Evolutionary conservation across 805 yeast genomes (phyloP).

Genomic region (Metschnikowia vanudenii): DNA sequence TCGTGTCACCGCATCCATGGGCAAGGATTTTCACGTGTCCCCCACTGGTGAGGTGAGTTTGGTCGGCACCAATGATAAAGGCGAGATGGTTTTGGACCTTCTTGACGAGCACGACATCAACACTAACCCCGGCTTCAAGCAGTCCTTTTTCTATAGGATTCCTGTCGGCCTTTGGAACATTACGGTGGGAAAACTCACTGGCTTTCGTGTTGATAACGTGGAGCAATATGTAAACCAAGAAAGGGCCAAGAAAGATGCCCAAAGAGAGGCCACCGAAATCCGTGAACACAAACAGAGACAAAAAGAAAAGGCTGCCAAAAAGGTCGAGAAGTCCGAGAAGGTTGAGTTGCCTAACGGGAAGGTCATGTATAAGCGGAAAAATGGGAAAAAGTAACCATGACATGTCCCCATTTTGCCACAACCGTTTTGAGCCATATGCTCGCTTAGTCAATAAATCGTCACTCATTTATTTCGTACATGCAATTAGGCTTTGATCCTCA

Average conservation of each 20-base stretch:
- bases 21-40: conserved; percentile 54
- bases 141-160: conserved; percentile 43
- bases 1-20: conserved; percentile 43
- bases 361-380: conserved; percentile 38
- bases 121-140: conserved; percentile 47
- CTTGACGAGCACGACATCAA: conserved; percentile 50
- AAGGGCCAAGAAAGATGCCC: conserved; percentile 15
- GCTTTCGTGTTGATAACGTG: conserved; percentile 19
- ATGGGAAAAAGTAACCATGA: conserved; percentile 8
- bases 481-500: conserved; percentile 9
- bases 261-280: conserved; percentile 8
- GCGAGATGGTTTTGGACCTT: conserved; percentile 28
- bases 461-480: conserved; percentile 5
- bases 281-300: conserved; percentile 19
- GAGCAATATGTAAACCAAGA: conserved; percentile 17
- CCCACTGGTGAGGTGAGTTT: conserved; percentile 54
- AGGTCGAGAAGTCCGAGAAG: conserved; percentile 47
- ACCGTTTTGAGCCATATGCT: not conserved
- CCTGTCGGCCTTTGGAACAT: conserved; percentile 47
- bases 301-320: conserved; percentile 32
- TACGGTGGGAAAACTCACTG: conserved; percentile 38
- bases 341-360: conserved; percentile 61
- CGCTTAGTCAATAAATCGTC: not conserved
- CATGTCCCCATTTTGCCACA: not conserved
- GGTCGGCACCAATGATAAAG: conserved; percentile 42